Conservation (phyloP, 139 green algal genomes). For the Astrephomene gubernaculifera region DNA sequence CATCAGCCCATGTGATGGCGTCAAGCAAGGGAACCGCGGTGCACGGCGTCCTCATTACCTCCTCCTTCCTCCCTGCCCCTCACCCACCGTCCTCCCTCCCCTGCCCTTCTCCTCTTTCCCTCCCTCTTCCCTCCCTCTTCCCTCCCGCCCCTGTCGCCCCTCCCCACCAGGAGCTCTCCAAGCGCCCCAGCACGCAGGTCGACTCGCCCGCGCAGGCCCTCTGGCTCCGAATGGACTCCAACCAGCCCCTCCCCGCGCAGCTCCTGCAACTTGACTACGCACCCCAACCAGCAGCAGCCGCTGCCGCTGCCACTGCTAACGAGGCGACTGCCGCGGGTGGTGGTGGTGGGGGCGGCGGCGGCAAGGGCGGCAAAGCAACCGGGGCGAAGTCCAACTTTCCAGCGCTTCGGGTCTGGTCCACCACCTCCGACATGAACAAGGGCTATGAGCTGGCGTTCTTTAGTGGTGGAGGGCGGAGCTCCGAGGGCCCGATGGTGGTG, state of each 20-base stretch:
- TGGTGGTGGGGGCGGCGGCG: neutral
- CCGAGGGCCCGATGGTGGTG: neutral
- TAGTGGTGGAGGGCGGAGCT: neutral
- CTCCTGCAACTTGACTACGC: constrained; percentile 37
- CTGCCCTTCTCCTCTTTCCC: neutral
- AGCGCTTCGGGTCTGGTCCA: constrained; percentile 4
- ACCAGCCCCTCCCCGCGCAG: constrained; percentile 34
- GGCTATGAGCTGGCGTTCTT: constrained; percentile 33
- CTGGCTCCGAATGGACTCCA: constrained; percentile 27
- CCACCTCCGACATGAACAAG: constrained; percentile 5
- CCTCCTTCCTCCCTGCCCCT: neutral
- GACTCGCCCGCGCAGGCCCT: constrained; percentile 1
- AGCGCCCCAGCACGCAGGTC: neutral
- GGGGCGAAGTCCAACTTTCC: neutral
- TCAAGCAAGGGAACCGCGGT: too few species aligned
- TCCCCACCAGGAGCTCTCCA: constrained; percentile 13
- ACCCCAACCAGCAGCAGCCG: neutral
- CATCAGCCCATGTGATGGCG: neutral
- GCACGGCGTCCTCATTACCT: neutral
- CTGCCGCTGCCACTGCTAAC: neutral
- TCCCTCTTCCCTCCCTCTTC: neutral
- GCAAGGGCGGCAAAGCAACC: neutral
- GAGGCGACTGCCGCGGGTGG: neutral
- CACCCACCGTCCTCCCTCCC: neutral
- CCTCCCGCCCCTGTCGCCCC: neutral